phyloP scores from a whole-genome alignment of 805 yeast species.

The Geotrichum ghanense region DNA sequence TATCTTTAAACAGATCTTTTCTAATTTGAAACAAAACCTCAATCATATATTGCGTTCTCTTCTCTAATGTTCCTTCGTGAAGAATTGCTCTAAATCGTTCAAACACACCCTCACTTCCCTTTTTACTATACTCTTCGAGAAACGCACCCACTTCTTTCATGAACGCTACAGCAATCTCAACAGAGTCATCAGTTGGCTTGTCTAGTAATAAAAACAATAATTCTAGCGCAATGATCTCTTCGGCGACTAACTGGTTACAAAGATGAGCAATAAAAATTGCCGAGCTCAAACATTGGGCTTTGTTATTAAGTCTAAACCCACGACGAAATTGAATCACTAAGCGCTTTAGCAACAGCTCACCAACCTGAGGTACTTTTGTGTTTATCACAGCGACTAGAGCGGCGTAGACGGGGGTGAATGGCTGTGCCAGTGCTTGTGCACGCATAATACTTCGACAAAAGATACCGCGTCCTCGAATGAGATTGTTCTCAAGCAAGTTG shows the following conservation, averaged over 20 bases:
- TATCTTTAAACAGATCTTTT: slow-evolving; percentile 31
- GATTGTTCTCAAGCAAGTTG: slow-evolving; percentile 44
- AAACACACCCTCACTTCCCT: slow-evolving; percentile 39
- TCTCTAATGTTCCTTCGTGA: slow-evolving; percentile 39
- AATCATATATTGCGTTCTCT: slow-evolving; percentile 34
- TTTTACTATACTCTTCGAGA: slow-evolving; percentile 32
- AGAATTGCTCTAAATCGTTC: slow-evolving; percentile 51
- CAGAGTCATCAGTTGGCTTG: slow-evolving; percentile 41
- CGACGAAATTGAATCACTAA: slow-evolving; percentile 47
- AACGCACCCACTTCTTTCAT: slow-evolving; percentile 42
- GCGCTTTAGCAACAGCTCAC: slow-evolving; percentile 43
- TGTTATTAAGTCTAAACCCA: slow-evolving; percentile 38
- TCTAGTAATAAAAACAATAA: slow-evolving; percentile 36
- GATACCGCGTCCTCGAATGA: slow-evolving; percentile 50
- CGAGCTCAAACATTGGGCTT: slow-evolving; percentile 31
- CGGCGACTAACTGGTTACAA: slow-evolving; percentile 49
- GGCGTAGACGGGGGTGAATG: slow-evolving; percentile 41
- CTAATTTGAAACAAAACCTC: slow-evolving; percentile 43
- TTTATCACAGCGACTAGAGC: slow-evolving; percentile 49
- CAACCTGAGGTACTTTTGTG: slow-evolving; percentile 58
- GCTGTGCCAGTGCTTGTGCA: slow-evolving; percentile 33
- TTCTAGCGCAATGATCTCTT: slow-evolving; percentile 44
- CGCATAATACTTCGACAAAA: slow-evolving; percentile 47
- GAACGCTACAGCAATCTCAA: slow-evolving; percentile 42
- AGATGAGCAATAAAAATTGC: slow-evolving; percentile 48